Base-by-base conservation (phyloP, 1,284 basidiomycete genomes). In the Heterobasidion annosum region DNA sequence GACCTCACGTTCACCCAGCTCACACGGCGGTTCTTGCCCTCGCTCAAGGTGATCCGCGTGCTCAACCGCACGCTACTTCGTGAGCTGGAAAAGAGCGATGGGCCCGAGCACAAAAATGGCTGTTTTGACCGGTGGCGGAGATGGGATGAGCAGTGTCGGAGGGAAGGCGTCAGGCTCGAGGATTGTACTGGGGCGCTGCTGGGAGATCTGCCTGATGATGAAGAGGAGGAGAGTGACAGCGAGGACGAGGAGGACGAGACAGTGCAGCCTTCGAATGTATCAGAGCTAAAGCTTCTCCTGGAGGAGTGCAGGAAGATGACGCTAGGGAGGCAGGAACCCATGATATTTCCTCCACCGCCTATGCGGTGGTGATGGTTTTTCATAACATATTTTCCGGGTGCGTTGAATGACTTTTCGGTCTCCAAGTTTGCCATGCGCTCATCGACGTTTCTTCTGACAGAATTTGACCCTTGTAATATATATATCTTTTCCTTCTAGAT, bases 151-250 rank as follows among this genome's bases (percentile, higher is more conserved):
- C 70, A 69, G 58, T 84, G 78, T 58, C 57, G 68, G 1, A 59
- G 59, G 15, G 70, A 76, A 62, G 72, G 75, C 0, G 68, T 86
- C 6, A 64, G 78, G 47, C 64, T 87, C 47, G 83, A 87, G 65
- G 85, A 87, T 63, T 87, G 85, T 61, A 85, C 85, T 0, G 84
- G 82, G 0, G 75, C 70, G 10, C 59, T 69, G 34, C 64, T 87
- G 34, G 85, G 85, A 0, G 77, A 74, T 10, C 67, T 87, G 37
- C 85, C 84, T 13, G 67, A 70, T 59, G 66, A 68, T 34, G 71
- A 75, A 25, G 66, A 65, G 1, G 68, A 64, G 0, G 67, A 65
- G 5, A 68, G 67, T 1, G 68, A 70, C 1, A 69, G 68, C 13
- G 70, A 68, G 5, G 69, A 68, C 10, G 67, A 67, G 8, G 68